phyloP scores from a whole-genome alignment of 768 basidiomycete genomes.

The Hypholoma fasciculare region DNA sequence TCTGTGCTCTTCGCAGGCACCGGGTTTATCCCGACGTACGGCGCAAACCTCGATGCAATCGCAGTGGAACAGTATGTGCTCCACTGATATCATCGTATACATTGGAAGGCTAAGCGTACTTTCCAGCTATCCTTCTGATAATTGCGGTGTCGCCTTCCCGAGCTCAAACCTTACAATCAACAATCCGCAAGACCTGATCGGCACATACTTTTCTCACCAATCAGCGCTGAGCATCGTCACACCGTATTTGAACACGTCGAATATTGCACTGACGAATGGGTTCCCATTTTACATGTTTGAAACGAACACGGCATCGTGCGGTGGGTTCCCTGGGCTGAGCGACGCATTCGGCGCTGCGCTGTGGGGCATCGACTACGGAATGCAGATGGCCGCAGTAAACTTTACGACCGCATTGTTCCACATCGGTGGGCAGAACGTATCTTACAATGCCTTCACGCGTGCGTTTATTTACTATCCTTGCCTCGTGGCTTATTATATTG shows the following conservation, averaged over 20 bases:
- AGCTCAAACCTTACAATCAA: slow-evolving; percentile 28
- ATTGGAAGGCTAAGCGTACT: background rate
- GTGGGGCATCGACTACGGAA: slow-evolving; percentile 63
- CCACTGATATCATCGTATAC: background rate
- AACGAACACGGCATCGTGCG: slow-evolving; percentile 69
- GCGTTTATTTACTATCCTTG: slow-evolving; percentile 18
- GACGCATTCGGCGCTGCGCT: slow-evolving; percentile 64
- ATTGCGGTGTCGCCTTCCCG: slow-evolving; percentile 53
- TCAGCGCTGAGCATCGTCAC: slow-evolving; percentile 46
- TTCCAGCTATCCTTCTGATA: slow-evolving; percentile 45
- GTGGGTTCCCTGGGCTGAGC: slow-evolving; percentile 64
- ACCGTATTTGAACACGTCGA: slow-evolving; percentile 50
- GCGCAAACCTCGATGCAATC: slow-evolving; percentile 38
- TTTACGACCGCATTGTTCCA: slow-evolving; percentile 56
- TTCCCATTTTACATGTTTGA: slow-evolving; percentile 69
- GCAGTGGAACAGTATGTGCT: slow-evolving; percentile 51
- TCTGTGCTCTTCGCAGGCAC: slow-evolving; percentile 20
- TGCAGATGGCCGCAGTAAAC: slow-evolving; percentile 62
- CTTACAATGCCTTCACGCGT: slow-evolving; percentile 52
- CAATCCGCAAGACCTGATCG: slow-evolving; percentile 50
- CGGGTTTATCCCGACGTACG: background rate
- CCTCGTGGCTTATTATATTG: too few species aligned
- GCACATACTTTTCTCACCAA: slow-evolving; percentile 60
- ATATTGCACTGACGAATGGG: slow-evolving; percentile 38
- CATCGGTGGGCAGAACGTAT: slow-evolving; percentile 65